phyloP scores from a whole-genome alignment of 208 protist genomes.

The Wallacemonas rigidus region DNA sequence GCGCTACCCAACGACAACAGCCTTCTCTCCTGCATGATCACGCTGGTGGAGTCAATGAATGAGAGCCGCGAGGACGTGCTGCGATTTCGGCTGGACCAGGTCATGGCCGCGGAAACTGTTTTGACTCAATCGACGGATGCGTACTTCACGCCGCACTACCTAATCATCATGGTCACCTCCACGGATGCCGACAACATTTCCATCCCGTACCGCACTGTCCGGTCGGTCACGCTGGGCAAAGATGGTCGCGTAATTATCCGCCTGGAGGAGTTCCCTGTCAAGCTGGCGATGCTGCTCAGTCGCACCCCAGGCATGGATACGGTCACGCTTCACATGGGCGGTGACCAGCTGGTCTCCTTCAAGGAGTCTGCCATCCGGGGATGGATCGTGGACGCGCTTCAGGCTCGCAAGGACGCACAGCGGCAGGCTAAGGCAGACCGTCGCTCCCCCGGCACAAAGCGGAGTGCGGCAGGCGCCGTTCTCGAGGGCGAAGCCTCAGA shows the following conservation, averaged over 20 bases:
- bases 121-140: constrained; percentile 61
- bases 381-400: constrained; percentile 77
- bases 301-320: constrained; percentile 77
- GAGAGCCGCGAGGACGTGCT: constrained; percentile 55
- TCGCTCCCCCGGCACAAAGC: constrained; percentile 21
- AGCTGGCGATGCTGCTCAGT: constrained; percentile 78
- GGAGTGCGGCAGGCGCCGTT: not conserved
- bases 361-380: constrained; percentile 77
- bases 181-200: constrained; percentile 87
- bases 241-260: constrained; percentile 79
- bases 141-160: constrained; percentile 85
- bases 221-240: constrained; percentile 79
- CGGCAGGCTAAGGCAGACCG: constrained; percentile 20
- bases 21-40: constrained; percentile 73
- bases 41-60: constrained; percentile 73
- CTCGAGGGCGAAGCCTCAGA: not conserved
- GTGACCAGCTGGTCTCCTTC: constrained; percentile 57
- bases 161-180: constrained; percentile 78
- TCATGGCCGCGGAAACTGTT: constrained; percentile 66
- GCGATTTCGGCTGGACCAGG: constrained; percentile 62
- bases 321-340: constrained; percentile 68
- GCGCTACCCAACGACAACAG: constrained; percentile 72
- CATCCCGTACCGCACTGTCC: constrained; percentile 81
- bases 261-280: constrained; percentile 83
- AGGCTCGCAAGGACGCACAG: constrained; percentile 42